Base-by-base conservation (phyloP, 139 green algal genomes). In the Gonium pectorale region DNA sequence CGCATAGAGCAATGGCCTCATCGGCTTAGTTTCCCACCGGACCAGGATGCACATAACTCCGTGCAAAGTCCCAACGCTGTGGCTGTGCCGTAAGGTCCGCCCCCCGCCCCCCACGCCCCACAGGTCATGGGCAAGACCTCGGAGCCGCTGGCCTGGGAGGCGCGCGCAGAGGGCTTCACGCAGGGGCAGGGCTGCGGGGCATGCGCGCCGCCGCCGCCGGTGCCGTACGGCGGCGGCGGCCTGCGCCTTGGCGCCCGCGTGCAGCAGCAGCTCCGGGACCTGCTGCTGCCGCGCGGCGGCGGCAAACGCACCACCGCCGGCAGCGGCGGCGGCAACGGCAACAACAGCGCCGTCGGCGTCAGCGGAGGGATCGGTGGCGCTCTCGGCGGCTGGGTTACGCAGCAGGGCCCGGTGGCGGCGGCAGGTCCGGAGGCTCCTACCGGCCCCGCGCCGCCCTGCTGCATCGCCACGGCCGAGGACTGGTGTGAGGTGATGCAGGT, bases 401-500 rank as follows among this genome's bases (percentile, higher is more conserved):
- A n/a, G n/a, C n/a, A n/a, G n/a, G n/a, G n/a, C n/a, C n/a, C n/a
- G n/a, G n/a, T n/a, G n/a, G n/a, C n/a, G n/a, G n/a, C n/a, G n/a
- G n/a, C n/a, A n/a, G n/a, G n/a, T n/a, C n/a, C n/a, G n/a, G n/a
- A n/a, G n/a, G n/a, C n/a, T n/a, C n/a, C n/a, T n/a, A n/a, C n/a
- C n/a, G n/a, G n/a, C n/a, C n/a, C n/a, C n/a, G n/a, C n/a, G 63
- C 35, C 26, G 35, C 59, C 54, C 13, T 40, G 13, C 4, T 81
- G 73, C 73, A 41, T 81, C 13, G 59, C 75, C 5, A 82, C 41
- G 7, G 5, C 31, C 0, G 60, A 5, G 1, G 43, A 33, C 31
- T 82, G 75, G 75, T 44, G 1, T 0, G 75, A 82, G 41, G 75
- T 82, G 15, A 33, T 71, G 38, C 75, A 82, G 75, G 72, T 80